A percentile compares a stretch with the other conserved stretches of the same genome.
Conservation (phyloP, 305 asterid species). For the Stenogyne calaminthoides region DNA sequence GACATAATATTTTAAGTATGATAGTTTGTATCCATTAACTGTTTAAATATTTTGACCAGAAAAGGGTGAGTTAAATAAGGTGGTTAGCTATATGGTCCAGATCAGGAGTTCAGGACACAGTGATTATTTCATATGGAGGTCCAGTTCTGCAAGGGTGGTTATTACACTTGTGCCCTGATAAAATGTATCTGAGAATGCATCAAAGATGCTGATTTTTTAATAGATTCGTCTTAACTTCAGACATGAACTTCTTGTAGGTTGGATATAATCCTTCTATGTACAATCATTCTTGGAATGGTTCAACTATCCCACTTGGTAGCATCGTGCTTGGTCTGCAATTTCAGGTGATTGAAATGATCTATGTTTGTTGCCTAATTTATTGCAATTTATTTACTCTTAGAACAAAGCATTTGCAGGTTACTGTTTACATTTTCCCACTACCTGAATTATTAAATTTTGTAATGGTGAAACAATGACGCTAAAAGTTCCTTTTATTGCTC, state of each 20-base stretch:
- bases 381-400: slow-evolving; percentile 9
- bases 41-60: slow-evolving; percentile 8
- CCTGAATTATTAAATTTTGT: background rate
- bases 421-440: background rate
- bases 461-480: background rate
- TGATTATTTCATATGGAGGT: background rate
- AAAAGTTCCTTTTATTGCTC: background rate
- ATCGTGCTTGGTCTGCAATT: slow-evolving; percentile 2
- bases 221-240: background rate
- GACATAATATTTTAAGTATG: too few species aligned
- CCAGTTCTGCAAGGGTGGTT: background rate
- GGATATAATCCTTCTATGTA: background rate
- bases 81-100: background rate
- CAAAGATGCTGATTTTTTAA: background rate
- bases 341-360: background rate
- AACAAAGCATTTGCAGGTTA: background rate
- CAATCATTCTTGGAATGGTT: background rate
- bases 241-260: background rate
- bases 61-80: background rate
- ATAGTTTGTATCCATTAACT: background rate
- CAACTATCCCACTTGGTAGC: background rate
- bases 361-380: slow-evolving; percentile 11
- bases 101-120: background rate
- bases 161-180: background rate
- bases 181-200: background rate